These are phyloP conservation scores for Phialophora chinensis DNA, from an alignment of 2,329 filamentous ascomycete genomes.

Conservation along the genomic window DNA sequence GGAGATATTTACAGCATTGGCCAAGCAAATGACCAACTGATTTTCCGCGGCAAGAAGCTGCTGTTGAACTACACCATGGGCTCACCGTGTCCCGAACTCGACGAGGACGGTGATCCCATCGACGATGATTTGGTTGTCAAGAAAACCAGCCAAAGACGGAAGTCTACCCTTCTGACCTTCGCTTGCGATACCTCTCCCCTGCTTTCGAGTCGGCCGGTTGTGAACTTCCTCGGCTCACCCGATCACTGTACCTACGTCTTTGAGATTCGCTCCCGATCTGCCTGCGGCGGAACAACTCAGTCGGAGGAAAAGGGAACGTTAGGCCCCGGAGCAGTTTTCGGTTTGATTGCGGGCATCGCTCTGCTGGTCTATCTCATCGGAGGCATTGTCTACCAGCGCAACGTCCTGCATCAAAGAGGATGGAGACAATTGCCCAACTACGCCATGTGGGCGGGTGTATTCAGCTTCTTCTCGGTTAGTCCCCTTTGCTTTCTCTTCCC, in stretches of 20 bases:
- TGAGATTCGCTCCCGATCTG: slow-evolving; percentile 83
- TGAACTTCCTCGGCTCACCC: slow-evolving; percentile 85
- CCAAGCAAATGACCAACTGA: slow-evolving; percentile 52
- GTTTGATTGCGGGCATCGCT: slow-evolving; percentile 78
- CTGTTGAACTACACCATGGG: slow-evolving; percentile 78
- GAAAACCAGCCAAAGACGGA: slow-evolving; percentile 53
- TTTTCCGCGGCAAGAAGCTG: slow-evolving; percentile 64
- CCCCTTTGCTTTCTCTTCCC: slow-evolving; percentile 4
- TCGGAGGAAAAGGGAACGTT: slow-evolving; percentile 58
- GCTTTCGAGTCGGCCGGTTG: slow-evolving; percentile 56
- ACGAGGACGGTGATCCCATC: slow-evolving; percentile 38
- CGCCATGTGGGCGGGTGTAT: slow-evolving; percentile 86
- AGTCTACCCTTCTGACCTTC: slow-evolving; percentile 89
- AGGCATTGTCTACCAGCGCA: slow-evolving; percentile 93
- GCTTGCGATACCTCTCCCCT: slow-evolving; percentile 78
- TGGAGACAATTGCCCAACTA: slow-evolving; percentile 97
- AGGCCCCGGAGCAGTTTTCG: slow-evolving; percentile 79
- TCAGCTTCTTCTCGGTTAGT: slow-evolving; percentile 78
- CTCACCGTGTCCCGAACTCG: slow-evolving; percentile 65
- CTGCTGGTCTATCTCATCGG: slow-evolving; percentile 88
- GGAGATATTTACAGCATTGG: slow-evolving; percentile 41
- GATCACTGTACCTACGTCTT: slow-evolving; percentile 97
- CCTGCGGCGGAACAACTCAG: slow-evolving; percentile 72
- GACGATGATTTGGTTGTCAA: slow-evolving; percentile 27
- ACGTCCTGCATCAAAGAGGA: slow-evolving; percentile 89